phyloP scores from a whole-genome alignment of 2,329 filamentous ascomycete species.

The Cercospora sojina region DNA sequence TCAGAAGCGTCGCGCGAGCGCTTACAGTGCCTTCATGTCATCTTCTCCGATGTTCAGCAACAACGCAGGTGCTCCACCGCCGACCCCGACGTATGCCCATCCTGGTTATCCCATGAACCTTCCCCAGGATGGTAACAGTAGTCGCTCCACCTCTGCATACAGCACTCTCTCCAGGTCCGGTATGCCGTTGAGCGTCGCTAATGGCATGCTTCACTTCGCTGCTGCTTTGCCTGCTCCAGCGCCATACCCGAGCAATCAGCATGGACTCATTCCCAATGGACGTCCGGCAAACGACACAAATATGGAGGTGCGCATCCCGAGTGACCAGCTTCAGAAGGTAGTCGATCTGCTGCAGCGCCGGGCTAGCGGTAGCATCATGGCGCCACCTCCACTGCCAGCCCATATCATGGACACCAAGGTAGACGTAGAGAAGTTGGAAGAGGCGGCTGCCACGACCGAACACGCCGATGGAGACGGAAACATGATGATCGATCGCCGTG shows the following conservation, averaged over 20 bases:
- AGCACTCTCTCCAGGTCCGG: constrained; percentile 21
- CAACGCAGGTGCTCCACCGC: constrained; percentile 23
- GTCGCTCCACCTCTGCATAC: constrained; percentile 29
- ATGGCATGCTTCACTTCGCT: not conserved
- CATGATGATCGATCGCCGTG: constrained; percentile 20
- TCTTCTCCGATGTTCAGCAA: constrained; percentile 8
- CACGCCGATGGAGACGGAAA: not conserved
- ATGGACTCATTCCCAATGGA: too few relatives aligned
- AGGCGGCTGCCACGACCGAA: not conserved
- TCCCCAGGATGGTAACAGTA: constrained; percentile 14
- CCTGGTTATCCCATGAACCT: not conserved
- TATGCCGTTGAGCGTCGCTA: constrained; percentile 13
- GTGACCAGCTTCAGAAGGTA: constrained; percentile 34
- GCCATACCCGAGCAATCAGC: not conserved
- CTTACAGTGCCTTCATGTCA: constrained; percentile 7
- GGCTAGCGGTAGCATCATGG: constrained; percentile 23
- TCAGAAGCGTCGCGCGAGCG: not conserved
- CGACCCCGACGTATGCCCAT: constrained; percentile 20
- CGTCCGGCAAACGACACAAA: not conserved
- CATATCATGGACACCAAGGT: constrained; percentile 15
- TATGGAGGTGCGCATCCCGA: constrained; percentile 29
- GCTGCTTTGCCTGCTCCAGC: not conserved
- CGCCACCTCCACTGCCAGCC: constrained; percentile 31
- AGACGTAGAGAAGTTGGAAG: constrained; percentile 3
- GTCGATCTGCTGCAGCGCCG: constrained; percentile 2